Conservation (phyloP, 345 rosid genomes). For the Aquilaria yunnanensis region DNA sequence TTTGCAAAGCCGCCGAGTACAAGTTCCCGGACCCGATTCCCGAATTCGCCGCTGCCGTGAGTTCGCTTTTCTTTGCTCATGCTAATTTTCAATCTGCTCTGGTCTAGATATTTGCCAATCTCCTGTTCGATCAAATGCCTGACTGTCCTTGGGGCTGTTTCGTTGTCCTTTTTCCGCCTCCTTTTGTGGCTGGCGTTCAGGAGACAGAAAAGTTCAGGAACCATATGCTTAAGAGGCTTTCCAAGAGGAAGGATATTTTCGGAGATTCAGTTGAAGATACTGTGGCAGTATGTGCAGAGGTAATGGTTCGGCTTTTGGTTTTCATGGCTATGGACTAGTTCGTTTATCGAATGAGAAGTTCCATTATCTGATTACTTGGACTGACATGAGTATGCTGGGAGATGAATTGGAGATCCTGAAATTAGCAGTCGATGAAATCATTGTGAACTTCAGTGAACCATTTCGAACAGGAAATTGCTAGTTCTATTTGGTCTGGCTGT, state of each 20-base stretch:
- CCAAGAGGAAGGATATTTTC: slow-evolving; percentile 55
- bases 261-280: slow-evolving; percentile 66
- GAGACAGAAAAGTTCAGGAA: slow-evolving; percentile 77
- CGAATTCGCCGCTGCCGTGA: slow-evolving; percentile 77
- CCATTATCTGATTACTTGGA: no score
- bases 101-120: not conserved
- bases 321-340: no score
- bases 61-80: slow-evolving; percentile 8
- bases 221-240: slow-evolving; percentile 53
- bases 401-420: no score
- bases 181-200: slow-evolving; percentile 20
- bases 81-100: not conserved
- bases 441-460: no score
- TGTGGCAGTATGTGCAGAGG: slow-evolving; percentile 82
- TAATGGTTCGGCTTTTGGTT: slow-evolving; percentile 10
- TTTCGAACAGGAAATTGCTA: no score
- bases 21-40: slow-evolving; percentile 88
- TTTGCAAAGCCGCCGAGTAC: slow-evolving; percentile 70
- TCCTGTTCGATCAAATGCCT: slow-evolving; percentile 1
- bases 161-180: no score
- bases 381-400: no score
- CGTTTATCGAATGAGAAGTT: no score
- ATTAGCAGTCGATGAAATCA: no score
- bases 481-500: no score
- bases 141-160: not conserved